phyloP scores from a whole-genome alignment of 2,329 filamentous ascomycete genomes.

The Sclerotinia subarctica region DNA sequence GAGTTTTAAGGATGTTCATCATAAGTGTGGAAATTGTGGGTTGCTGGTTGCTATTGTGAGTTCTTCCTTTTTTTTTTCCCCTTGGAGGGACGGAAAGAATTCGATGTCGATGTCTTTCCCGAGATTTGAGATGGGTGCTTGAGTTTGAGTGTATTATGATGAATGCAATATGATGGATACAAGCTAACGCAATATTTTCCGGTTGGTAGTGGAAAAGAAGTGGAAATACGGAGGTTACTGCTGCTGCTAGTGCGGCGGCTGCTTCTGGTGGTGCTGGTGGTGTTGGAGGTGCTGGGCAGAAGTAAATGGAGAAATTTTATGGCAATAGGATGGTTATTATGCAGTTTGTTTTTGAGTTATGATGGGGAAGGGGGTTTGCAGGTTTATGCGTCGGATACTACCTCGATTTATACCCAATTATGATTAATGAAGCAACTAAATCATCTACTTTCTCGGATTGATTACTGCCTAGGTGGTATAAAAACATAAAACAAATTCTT shows the following conservation, averaged over 20 bases:
- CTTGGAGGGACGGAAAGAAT: neutral
- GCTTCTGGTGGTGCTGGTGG: neutral
- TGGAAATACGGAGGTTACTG: neutral
- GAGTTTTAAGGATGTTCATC: neutral
- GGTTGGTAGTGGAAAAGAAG: neutral
- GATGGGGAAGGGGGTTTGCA: neutral
- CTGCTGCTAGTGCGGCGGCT: neutral
- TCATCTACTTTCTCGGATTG: too few relatives aligned
- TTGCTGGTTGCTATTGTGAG: neutral
- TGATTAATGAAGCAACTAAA: too few relatives aligned
- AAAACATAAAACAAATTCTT: too few relatives aligned
- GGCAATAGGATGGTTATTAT: neutral
- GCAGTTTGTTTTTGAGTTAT: neutral
- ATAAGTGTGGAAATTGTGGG: constrained; percentile 4
- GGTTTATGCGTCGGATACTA: too few relatives aligned
- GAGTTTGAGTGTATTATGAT: too few relatives aligned
- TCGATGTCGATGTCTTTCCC: too few relatives aligned
- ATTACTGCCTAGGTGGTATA: too few relatives aligned
- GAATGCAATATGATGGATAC: too few relatives aligned
- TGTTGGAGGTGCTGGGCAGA: neutral
- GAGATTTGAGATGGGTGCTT: neutral
- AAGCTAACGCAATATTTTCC: neutral
- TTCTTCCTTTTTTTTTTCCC: neutral
- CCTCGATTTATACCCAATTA: neutral
- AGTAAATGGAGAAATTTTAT: neutral